A percentile compares a stretch with the other conserved stretches of the same genome.
Conservation (phyloP, 352 stramenopile genomes). For the Phytophthora colocasiae region DNA sequence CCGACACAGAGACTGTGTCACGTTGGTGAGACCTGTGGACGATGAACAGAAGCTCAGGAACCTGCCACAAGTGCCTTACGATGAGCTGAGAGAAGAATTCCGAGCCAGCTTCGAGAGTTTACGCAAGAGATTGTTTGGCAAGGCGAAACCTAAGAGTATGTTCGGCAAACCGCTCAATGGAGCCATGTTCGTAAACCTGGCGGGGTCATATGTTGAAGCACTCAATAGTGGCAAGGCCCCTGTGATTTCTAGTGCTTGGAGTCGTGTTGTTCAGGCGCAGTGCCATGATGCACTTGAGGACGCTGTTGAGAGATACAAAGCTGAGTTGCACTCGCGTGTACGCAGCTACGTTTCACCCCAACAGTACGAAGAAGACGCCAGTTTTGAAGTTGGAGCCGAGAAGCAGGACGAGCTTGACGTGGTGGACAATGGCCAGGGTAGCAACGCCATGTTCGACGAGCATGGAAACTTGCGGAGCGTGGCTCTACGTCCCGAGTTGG, state of each 20-base stretch:
- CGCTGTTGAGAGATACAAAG: conserved; percentile 81
- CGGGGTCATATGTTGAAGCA: conserved; percentile 82
- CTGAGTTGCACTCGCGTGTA: conserved; percentile 64
- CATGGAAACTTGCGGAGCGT: conserved; percentile 70
- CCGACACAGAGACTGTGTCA: conserved; percentile 88
- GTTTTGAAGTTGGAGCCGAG: conserved; percentile 46
- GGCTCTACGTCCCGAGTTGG: conserved; percentile 32
- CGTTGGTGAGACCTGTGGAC: conserved; percentile 87
- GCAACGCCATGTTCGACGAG: conserved; percentile 81
- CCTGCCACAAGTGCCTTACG: conserved; percentile 72
- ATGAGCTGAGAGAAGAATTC: conserved; percentile 87
- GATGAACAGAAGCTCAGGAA: conserved; percentile 86
- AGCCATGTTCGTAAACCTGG: conserved; percentile 88
- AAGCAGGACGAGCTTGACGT: conserved; percentile 39
- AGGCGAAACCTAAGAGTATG: conserved; percentile 85
- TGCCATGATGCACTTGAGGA: conserved; percentile 84
- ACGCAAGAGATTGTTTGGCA: conserved; percentile 73
- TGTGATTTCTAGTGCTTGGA: conserved; percentile 91
- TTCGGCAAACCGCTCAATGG: conserved; percentile 88
- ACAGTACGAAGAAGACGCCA: conserved; percentile 64
- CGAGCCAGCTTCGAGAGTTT: conserved; percentile 73
- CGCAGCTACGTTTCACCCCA: conserved; percentile 54
- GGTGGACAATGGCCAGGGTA: conserved; percentile 62
- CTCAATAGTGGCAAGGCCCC: conserved; percentile 89
- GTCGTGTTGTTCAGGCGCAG: conserved; percentile 85